Percentiles rank a stretch among this genome's conserved stretches.
Conservation (phyloP, 2,329 filamentous ascomycete genomes). For the Neoarthrinium moseri region DNA sequence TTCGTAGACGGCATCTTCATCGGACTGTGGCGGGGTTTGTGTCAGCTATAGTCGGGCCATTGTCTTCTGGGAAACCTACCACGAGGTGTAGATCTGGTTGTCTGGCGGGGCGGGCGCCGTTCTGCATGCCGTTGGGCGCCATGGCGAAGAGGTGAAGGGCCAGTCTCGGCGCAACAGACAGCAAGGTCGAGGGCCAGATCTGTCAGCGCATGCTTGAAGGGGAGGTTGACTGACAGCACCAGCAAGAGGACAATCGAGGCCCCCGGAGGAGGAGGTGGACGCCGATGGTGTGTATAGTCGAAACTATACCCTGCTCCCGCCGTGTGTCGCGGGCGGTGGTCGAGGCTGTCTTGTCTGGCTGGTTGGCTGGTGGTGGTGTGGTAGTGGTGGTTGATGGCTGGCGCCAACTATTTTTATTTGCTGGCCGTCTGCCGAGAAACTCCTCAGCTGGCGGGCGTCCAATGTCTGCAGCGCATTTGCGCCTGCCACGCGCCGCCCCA, state of each 20-base stretch:
- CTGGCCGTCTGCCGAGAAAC: neutral
- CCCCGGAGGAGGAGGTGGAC: too few relatives aligned
- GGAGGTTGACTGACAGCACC: too few relatives aligned
- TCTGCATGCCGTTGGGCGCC: slow-evolving; percentile 28
- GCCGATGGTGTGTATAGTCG: too few relatives aligned
- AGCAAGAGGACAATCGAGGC: too few relatives aligned
- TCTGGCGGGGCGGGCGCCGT: slow-evolving; percentile 29
- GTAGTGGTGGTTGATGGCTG: slow-evolving; percentile 1
- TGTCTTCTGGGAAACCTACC: slow-evolving; percentile 33
- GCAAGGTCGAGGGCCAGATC: too few relatives aligned
- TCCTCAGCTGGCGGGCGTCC: slow-evolving; percentile 5
- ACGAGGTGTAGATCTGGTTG: slow-evolving; percentile 48
- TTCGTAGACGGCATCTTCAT: slow-evolving; percentile 93
- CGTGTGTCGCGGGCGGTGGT: too few relatives aligned
- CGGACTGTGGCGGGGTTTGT: slow-evolving; percentile 52
- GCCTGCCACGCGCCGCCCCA: neutral
- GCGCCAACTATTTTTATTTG: slow-evolving; percentile 11
- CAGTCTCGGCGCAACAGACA: too few relatives aligned
- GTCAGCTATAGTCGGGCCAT: slow-evolving; percentile 17
- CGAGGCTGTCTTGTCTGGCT: neutral
- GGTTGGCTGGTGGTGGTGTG: neutral
- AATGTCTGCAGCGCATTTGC: too few relatives aligned
- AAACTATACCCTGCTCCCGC: too few relatives aligned
- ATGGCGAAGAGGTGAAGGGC: too few relatives aligned
- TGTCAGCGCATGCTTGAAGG: too few relatives aligned